Base-by-base conservation (phyloP, 495 filamentous ascomycete genomes). In the Penicillium nucicola region DNA sequence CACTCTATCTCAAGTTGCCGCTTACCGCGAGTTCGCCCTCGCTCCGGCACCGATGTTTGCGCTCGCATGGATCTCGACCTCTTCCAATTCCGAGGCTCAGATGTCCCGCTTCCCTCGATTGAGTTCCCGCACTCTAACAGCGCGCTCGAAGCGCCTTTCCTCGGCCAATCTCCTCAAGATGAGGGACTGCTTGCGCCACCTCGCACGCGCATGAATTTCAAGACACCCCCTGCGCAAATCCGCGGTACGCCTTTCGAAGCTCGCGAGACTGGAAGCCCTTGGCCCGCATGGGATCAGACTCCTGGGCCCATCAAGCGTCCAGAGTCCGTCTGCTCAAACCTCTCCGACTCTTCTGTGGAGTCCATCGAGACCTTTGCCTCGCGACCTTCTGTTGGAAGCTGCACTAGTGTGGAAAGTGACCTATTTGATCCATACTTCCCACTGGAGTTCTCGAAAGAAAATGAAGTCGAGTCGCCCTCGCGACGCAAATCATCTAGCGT, bases 261-360 rank as follows among this genome's bases (percentile, higher is more conserved):
- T 14, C 47, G 60, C 48, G 53, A 62, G 32, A 47, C 53, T 5
- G 51, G 50, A n/a, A 50, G 51, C 28, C 46, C 57, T 13, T 72
- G 71, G 64, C 55, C 60, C 15, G 36, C 61, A 7, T 65, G 59
- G 44, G 67, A 75, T 40, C 65, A 67, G 32, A 58, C 68, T 14
- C 64, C 63, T 17, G 6, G 56, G 33, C 66, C 68, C 38, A 75
- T 84, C 30, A 67, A 68, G 52, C 80, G 83, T 19, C 83, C 81
- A 4, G 65, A 69, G 33, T 86, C 82, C 5, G 74, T 74, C 4
- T 84, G 78, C 50, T 88, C 86, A 0, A 77, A 74, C 32, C 71
- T 77, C 32, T 89, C 86, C 5, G 80, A 87, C 61, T 89, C 86
- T 3, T 90, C 86, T 2, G 63, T 82, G 35, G 86, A 84, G 31